These are phyloP conservation scores for Pseudogymnoascus sp. DNA, from an alignment of 2,329 filamentous ascomycete genomes.

Conservation along the genomic window DNA sequence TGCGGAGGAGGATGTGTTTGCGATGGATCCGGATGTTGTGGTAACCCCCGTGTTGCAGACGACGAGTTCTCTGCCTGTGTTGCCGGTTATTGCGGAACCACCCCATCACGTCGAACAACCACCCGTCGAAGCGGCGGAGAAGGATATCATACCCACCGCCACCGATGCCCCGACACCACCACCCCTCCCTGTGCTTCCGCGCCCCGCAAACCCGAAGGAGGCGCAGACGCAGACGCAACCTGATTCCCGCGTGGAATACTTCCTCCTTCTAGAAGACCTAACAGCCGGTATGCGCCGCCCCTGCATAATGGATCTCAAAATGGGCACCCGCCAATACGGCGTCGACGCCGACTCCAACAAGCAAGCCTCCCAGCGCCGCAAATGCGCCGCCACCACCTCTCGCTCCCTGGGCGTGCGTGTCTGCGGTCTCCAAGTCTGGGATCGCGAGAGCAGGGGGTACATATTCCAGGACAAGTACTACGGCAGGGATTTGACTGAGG, in stretches of 20 bases:
- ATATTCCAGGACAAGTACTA: conserved; percentile 99
- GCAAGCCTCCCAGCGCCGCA: conserved; percentile 82
- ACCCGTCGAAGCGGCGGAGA: no score
- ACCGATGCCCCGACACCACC: conserved; percentile 10
- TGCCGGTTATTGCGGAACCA: background rate
- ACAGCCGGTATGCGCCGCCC: conserved; percentile 94
- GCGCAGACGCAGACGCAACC: conserved; percentile 49
- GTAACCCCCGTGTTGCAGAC: no score
- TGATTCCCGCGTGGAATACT: conserved; percentile 74
- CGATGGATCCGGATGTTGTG: conserved; percentile 47
- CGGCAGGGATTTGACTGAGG: conserved; percentile 78
- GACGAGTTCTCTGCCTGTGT: background rate
- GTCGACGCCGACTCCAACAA: conserved; percentile 89
- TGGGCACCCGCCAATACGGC: conserved; percentile 96
- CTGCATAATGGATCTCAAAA: conserved; percentile 95
- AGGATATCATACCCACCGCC: conserved; percentile 12
- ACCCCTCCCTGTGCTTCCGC: conserved; percentile 33
- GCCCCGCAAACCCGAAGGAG: conserved; percentile 69
- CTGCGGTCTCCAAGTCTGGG: conserved; percentile 95
- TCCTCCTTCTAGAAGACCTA: conserved; percentile 85
- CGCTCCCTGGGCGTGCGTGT: conserved; percentile 84
- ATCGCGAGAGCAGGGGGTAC: conserved; percentile 72
- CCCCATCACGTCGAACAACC: no score
- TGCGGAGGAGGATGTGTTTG: conserved; percentile 60
- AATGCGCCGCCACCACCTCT: conserved; percentile 88